Evolutionary conservation across 2,329 filamentous ascomycete genomes (phyloP).

Genomic region (Fusarium vanettenii): DNA sequence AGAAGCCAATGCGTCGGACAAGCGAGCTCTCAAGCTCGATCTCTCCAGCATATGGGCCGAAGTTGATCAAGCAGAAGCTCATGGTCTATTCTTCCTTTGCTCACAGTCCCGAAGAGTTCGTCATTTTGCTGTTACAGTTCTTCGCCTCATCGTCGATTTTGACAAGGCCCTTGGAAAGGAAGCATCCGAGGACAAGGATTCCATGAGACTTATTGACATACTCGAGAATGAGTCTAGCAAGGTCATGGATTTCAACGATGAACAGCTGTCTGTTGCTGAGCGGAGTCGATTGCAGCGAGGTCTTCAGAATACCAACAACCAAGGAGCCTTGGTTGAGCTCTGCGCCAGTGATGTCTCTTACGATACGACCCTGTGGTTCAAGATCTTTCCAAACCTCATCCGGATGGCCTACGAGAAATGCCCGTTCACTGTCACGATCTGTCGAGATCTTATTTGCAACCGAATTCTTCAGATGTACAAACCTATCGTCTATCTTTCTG

Average conservation of each 20-base stretch:
- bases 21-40: conserved; percentile 81
- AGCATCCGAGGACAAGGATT: conserved; percentile 68
- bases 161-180: conserved; percentile 86
- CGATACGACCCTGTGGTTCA: conserved; percentile 96
- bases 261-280: conserved; percentile 91
- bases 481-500: conserved; percentile 81
- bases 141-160: conserved; percentile 93
- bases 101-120: conserved; percentile 93
- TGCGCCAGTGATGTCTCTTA: conserved; percentile 96
- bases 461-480: conserved; percentile 94
- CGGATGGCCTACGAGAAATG: conserved; percentile 91
- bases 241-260: conserved; percentile 92
- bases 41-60: conserved; percentile 90
- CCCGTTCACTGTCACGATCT: conserved; percentile 89
- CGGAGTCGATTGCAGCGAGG: conserved; percentile 91
- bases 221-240: conserved; percentile 89
- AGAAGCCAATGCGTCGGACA: conserved; percentile 74
- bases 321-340: conserved; percentile 89
- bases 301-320: conserved; percentile 83
- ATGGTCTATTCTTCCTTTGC: conserved; percentile 96
- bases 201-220: conserved; percentile 85
- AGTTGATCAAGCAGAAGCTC: conserved; percentile 96
- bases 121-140: conserved; percentile 89
- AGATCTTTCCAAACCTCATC: conserved; percentile 95
- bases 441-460: conserved; percentile 91